These are phyloP conservation scores for Penicillium parvum DNA, from an alignment of 495 filamentous ascomycete genomes.

Conservation along the genomic window DNA sequence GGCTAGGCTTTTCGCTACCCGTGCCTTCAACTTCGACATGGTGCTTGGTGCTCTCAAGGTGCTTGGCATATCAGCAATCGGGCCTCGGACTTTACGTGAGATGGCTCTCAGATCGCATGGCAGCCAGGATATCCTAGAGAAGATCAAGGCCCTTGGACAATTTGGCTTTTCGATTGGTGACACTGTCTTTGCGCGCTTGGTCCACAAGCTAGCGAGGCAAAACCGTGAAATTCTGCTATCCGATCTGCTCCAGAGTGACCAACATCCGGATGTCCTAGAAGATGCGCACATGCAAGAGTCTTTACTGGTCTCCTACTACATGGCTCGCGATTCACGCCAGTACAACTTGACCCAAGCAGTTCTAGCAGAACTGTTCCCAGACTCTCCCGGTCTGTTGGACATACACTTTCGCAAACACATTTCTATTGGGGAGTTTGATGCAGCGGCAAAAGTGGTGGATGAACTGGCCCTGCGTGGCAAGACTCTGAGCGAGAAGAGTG, in stretches of 20 bases:
- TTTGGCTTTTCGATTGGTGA: slow-evolving; percentile 55
- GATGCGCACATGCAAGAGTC: slow-evolving; percentile 55
- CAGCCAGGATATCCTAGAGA: slow-evolving; percentile 46
- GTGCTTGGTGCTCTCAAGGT: slow-evolving; percentile 60
- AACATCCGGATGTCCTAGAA: slow-evolving; percentile 72
- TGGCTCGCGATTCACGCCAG: slow-evolving; percentile 44
- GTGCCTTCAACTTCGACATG: slow-evolving; percentile 58
- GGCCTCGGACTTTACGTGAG: slow-evolving; percentile 67
- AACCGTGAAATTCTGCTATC: slow-evolving; percentile 53
- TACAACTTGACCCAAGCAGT: slow-evolving; percentile 52
- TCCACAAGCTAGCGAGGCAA: slow-evolving; percentile 54
- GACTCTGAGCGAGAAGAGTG: slow-evolving; percentile 26
- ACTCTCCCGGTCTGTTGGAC: slow-evolving; percentile 27
- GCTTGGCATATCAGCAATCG: slow-evolving; percentile 62
- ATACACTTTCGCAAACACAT: slow-evolving; percentile 45
- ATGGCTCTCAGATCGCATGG: slow-evolving; percentile 59
- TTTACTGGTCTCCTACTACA: slow-evolving; percentile 49
- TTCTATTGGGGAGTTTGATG: slow-evolving; percentile 28
- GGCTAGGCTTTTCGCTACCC: slow-evolving; percentile 69
- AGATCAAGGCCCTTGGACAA: slow-evolving; percentile 52
- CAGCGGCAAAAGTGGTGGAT: slow-evolving; percentile 34
- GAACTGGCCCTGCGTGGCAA: slow-evolving; percentile 30
- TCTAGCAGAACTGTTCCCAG: slow-evolving; percentile 33
- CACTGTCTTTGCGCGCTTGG: slow-evolving; percentile 54
- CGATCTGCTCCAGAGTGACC: slow-evolving; percentile 60